A percentile compares a stretch with the other conserved stretches of the same genome.
Evolutionary conservation across 2,329 filamentous ascomycete species (phyloP).

Genomic region (Fusarium bactridioides): DNA sequence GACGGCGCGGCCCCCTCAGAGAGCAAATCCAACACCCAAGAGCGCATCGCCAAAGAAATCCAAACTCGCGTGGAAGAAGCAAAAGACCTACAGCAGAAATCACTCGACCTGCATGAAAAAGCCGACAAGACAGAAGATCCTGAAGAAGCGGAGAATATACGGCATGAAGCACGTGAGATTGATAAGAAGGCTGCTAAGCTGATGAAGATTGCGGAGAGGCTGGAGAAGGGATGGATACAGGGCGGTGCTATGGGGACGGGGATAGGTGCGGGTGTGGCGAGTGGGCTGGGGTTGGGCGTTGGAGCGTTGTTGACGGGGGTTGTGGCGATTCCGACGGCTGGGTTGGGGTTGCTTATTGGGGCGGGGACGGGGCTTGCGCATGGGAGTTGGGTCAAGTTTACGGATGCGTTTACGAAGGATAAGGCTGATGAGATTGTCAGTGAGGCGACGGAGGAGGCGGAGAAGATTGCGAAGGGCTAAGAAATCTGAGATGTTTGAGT

Average conservation of each 20-base stretch:
- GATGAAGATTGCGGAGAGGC: conserved; percentile 33
- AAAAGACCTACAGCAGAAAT: conserved; percentile 19
- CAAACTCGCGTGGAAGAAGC: conserved; percentile 27
- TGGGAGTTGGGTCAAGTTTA: conserved; percentile 34
- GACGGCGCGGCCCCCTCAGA: neutral
- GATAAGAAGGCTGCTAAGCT: conserved; percentile 36
- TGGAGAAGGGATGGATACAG: conserved; percentile 34
- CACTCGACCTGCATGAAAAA: conserved; percentile 26
- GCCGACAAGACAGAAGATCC: conserved; percentile 19
- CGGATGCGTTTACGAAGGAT: conserved; percentile 31
- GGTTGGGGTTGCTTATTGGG: conserved; percentile 30
- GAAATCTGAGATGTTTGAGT: neutral
- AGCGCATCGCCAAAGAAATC: conserved; percentile 26
- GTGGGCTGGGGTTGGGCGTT: conserved; percentile 27
- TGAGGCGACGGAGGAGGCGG: conserved; percentile 29
- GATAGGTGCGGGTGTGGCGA: conserved; percentile 33
- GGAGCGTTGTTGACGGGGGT: conserved; percentile 30
- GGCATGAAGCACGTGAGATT: conserved; percentile 17
- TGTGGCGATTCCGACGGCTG: conserved; percentile 31
- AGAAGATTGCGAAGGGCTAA: conserved; percentile 14
- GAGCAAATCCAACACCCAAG: conserved; percentile 9
- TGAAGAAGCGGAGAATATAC: conserved; percentile 17
- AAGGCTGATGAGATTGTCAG: conserved; percentile 27
- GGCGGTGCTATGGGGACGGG: conserved; percentile 35
- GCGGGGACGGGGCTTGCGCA: conserved; percentile 32